Evolutionary conservation across 768 basidiomycete genomes (phyloP), one percentile per base, ranked within the genome.

Genomic region (Termitomyces sp.): DNA sequence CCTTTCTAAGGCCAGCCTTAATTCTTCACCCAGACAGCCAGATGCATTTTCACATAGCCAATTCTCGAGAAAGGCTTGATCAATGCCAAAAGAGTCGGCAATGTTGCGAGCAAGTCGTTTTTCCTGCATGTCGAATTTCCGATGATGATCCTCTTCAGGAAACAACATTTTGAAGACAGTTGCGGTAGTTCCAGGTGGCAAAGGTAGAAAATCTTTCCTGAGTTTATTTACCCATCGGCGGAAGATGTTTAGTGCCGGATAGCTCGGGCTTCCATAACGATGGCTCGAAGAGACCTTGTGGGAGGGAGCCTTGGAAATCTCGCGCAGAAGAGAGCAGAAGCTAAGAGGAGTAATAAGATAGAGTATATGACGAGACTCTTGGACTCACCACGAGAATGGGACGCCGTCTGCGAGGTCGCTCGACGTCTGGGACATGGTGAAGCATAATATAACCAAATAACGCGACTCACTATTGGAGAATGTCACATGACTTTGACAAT

Each of bases 101-200:
- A 95, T 73, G 29, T 77, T 69, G 12, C 71, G 67, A 1, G 80
- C 77, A 20, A 95, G 76, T 34, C 72, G 77, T 15, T 75, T 72
- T 72, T 94, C 92, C 67, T 88, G 83, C 65, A 94, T 75, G 34
- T 84, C 82, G 63, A 87, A 95, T 68, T 84, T 83, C 24, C 94
- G 77, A 16, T 79, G 70, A 1, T 73, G 64, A 59, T 94, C 91
- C 56, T 92, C 85, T 59, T 94, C 86, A 0, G 94, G 93, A 66
- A 94, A 95, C n/a, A 96, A 73, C 5, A 94, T 70, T 7, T 84
- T 81, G 64, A 95, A 86, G 31, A 92, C 70, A 5, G 79, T 78
- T 15, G 77, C 74, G 9, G 85, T 83, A 0, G 83, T 85, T 4
- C 80, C 77, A 0, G 67, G 66, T 0, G 82, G 81, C 22, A 87